These are phyloP conservation scores for Dryas drummondii DNA, from an alignment of 306 rosid genomes.

Conservation along the genomic window DNA sequence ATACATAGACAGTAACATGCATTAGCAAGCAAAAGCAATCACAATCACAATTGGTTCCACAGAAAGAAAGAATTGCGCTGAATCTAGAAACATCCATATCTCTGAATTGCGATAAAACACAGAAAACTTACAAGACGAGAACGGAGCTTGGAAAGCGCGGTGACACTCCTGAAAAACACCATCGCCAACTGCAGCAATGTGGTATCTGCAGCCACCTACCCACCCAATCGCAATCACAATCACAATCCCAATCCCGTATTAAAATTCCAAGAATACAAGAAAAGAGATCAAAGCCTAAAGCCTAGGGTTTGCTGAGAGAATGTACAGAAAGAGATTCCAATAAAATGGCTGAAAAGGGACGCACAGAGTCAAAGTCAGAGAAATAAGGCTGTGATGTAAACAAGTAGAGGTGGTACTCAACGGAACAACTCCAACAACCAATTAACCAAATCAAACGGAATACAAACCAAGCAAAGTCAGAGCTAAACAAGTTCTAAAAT, in stretches of 20 bases:
- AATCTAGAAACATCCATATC: neutral
- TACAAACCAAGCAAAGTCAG: too few relatives aligned
- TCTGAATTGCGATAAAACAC: neutral
- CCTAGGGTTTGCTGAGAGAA: neutral
- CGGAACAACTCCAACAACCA: too few relatives aligned
- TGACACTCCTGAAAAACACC: slow-evolving; percentile 65
- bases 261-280: neutral
- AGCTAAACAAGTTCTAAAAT: too few relatives aligned
- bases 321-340: too few relatives aligned
- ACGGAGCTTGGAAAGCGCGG: slow-evolving; percentile 78
- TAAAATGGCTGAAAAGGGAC: neutral
- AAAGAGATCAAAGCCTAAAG: neutral
- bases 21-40: neutral
- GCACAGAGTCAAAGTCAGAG: slow-evolving; percentile 4
- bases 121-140: slow-evolving; percentile 63
- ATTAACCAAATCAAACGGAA: too few relatives aligned
- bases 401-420: neutral
- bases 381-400: neutral
- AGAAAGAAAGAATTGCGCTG: neutral
- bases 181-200: slow-evolving; percentile 26
- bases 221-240: slow-evolving; percentile 3
- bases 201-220: too few relatives aligned
- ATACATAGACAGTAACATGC: too few relatives aligned
- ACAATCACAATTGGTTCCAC: neutral
- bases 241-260: neutral